Percentiles rank a stretch among this genome's conserved stretches.
These are phyloP conservation scores for Arabidopsis arenosa DNA, from an alignment of 345 rosid species.

Conservation along the genomic window DNA sequence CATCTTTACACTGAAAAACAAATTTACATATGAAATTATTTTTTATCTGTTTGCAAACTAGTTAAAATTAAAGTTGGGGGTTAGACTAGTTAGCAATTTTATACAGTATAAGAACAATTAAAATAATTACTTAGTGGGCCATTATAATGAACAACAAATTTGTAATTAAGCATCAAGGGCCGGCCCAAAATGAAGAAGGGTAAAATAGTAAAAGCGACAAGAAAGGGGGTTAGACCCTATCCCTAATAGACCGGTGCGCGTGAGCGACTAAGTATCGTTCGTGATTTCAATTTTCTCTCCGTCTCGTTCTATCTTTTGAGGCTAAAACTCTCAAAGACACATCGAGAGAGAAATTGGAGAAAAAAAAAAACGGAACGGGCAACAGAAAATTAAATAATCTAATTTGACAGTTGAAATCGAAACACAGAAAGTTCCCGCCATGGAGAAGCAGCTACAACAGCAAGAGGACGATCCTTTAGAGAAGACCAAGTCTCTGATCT, in stretches of 20 bases:
- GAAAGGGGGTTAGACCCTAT: background rate
- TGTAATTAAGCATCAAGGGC: background rate
- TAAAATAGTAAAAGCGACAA: background rate
- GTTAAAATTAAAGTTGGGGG: no score
- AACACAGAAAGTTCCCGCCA: constrained; percentile 58
- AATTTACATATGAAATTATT: no score
- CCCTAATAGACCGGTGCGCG: constrained; percentile 6
- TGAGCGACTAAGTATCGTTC: background rate
- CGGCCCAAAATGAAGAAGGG: constrained; percentile 7
- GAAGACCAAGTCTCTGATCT: constrained; percentile 71
- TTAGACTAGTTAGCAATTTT: no score
- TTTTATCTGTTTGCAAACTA: no score
- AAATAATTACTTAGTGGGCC: background rate
- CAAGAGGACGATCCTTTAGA: constrained; percentile 48
- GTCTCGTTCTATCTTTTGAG: background rate
- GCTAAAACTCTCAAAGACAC: background rate
- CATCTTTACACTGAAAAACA: background rate
- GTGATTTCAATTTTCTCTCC: background rate
- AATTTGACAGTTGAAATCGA: constrained; percentile 17
- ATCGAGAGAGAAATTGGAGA: background rate
- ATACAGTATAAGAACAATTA: no score
- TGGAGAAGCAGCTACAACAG: constrained; percentile 50
- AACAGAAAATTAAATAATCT: background rate
- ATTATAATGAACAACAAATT: background rate
- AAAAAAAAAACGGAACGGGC: background rate